phyloP scores from a whole-genome alignment of 495 filamentous ascomycete species.

The Talaromyces liani region DNA sequence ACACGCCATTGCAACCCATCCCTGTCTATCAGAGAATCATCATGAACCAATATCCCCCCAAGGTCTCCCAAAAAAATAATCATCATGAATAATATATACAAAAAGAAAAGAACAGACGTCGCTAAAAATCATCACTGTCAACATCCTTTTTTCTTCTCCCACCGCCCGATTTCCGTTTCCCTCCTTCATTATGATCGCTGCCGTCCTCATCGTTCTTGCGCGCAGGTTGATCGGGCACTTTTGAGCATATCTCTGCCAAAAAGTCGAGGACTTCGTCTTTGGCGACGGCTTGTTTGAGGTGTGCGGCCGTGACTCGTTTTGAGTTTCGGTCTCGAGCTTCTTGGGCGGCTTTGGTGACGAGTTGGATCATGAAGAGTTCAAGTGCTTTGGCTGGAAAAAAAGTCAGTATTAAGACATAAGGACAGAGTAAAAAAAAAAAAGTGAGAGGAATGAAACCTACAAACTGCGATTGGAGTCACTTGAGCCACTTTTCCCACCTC shows the following conservation, averaged over 20 bases:
- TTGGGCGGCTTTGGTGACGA: slow-evolving; percentile 79
- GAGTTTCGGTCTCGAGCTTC: slow-evolving; percentile 74
- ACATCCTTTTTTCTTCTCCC: slow-evolving; percentile 38
- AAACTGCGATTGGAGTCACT: slow-evolving; percentile 89
- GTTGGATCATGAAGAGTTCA: slow-evolving; percentile 92
- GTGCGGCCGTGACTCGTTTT: slow-evolving; percentile 81
- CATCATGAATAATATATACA: neutral
- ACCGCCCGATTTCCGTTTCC: slow-evolving; percentile 36
- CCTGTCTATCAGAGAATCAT: slow-evolving; percentile 2
- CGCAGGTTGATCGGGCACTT: slow-evolving; percentile 65
- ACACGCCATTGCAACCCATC: neutral
- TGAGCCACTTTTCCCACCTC: slow-evolving; percentile 98
- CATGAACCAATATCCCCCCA: neutral
- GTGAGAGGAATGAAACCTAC: slow-evolving; percentile 33
- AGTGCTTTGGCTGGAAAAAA: slow-evolving; percentile 63
- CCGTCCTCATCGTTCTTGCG: slow-evolving; percentile 48
- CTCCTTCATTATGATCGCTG: slow-evolving; percentile 38
- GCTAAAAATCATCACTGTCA: slow-evolving; percentile 28
- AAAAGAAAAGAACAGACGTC: neutral
- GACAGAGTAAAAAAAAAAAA: slow-evolving; percentile 2
- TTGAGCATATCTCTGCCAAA: slow-evolving; percentile 79
- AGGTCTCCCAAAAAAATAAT: neutral
- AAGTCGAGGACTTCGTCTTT: slow-evolving; percentile 91
- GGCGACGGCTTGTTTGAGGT: slow-evolving; percentile 82
- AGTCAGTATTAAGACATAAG: slow-evolving; percentile 13